Evolutionary conservation across 176 grass and related monocot species (phyloP).

Genomic region (Aegilops umbellulata): DNA sequence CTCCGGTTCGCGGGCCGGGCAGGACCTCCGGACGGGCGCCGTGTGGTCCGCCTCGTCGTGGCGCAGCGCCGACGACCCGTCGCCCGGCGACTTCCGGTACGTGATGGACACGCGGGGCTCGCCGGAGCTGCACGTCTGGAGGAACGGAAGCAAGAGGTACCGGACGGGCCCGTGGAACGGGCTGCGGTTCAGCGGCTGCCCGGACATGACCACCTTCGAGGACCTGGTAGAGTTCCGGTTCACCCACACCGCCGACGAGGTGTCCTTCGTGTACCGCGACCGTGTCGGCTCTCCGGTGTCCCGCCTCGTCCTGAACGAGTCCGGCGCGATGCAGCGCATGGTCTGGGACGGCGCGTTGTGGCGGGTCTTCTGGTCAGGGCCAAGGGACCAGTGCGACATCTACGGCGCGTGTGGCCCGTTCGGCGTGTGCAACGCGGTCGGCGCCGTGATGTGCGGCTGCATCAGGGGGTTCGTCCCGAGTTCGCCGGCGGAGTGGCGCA

Average conservation of each 20-base stretch:
- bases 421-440: constrained; percentile 34
- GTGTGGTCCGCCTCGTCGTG: constrained; percentile 47
- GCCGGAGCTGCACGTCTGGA: constrained; percentile 42
- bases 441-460: constrained; percentile 35
- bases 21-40: constrained; percentile 13
- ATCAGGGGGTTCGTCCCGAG: constrained; percentile 12
- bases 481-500: constrained; percentile 37
- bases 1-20: constrained; percentile 29
- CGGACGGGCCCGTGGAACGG: constrained; percentile 60
- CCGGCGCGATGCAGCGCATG: constrained; percentile 45
- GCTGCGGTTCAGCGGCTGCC: constrained; percentile 43
- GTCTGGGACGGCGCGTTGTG: constrained; percentile 38
- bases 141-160: background rate
- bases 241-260: constrained; percentile 20
- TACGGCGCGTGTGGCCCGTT: constrained; percentile 51
- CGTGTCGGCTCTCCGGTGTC: constrained; percentile 23
- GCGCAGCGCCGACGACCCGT: constrained; percentile 36
- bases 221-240: constrained; percentile 39
- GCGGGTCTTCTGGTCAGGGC: constrained; percentile 39
- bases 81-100: constrained; percentile 31
- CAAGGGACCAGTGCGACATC: constrained; percentile 42
- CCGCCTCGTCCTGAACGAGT: constrained; percentile 36
- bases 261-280: constrained; percentile 32
- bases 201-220: constrained; percentile 46
- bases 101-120: constrained; percentile 43